These are phyloP conservation scores for Fusarium continuum DNA, from an alignment of 2,329 filamentous ascomycete species.

Conservation along the genomic window DNA sequence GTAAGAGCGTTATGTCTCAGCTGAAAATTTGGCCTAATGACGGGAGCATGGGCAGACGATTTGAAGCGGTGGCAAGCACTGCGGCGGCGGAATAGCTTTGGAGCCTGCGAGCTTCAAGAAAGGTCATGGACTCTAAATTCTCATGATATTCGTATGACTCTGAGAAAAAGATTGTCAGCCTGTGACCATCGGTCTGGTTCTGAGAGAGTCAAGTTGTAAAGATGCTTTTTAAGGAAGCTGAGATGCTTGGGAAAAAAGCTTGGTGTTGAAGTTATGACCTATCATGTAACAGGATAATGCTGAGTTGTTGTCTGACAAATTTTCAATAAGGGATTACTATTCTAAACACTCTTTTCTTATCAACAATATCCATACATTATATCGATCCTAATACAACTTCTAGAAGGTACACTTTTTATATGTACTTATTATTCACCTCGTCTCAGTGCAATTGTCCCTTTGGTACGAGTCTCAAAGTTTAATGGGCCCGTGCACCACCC, in stretches of 20 bases:
- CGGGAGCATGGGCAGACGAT: background rate
- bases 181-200: background rate
- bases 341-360: too few species aligned
- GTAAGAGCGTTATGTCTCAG: background rate
- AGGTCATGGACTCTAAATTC: background rate
- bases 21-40: background rate
- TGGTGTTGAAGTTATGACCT: background rate
- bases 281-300: background rate
- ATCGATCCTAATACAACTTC: too few species aligned
- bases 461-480: background rate
- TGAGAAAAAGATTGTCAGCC: background rate
- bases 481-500: constrained; percentile 17
- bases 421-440: too few species aligned
- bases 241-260: constrained; percentile 1
- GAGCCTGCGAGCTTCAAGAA: background rate
- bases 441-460: too few species aligned
- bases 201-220: background rate
- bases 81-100: background rate
- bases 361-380: too few species aligned
- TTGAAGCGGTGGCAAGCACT: background rate
- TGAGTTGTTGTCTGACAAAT: background rate
- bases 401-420: too few species aligned
- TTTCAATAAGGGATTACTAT: too few species aligned
- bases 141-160: background rate
- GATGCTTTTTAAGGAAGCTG: background rate